A percentile compares a stretch with the other conserved stretches of the same genome.
Evolutionary conservation across 495 filamentous ascomycete species (phyloP).

Genomic region (Pseudevernia furfuracea): DNA sequence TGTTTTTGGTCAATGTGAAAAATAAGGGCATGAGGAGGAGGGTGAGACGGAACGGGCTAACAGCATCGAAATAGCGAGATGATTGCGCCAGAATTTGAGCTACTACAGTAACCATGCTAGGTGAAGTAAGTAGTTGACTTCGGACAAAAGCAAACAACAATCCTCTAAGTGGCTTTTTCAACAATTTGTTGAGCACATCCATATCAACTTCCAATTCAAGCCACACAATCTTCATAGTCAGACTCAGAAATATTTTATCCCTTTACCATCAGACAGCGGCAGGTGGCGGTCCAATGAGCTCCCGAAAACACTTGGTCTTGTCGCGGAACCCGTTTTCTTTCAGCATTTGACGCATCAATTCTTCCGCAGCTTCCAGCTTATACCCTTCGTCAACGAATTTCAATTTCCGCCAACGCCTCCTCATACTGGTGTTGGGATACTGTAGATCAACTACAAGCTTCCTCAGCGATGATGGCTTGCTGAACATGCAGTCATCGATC

Average conservation of each 20-base stretch:
- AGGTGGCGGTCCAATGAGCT: no score
- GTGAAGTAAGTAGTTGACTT: no score
- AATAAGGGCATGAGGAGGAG: no score
- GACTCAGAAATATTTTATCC: neutral
- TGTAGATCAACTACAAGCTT: neutral
- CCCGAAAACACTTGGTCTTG: no score
- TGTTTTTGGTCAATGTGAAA: no score
- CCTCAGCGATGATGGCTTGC: neutral
- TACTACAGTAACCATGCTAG: no score
- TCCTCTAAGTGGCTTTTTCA: neutral
- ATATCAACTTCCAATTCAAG: neutral
- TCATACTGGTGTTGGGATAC: neutral
- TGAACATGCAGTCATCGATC: neutral
- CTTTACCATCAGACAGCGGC: no score
- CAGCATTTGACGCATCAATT: neutral
- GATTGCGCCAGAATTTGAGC: no score
- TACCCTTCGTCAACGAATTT: neutral
- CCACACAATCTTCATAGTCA: no score
- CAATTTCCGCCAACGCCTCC: no score
- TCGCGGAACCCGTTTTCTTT: neutral
- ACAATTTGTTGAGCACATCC: neutral
- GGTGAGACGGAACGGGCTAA: no score
- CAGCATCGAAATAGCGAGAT: no score
- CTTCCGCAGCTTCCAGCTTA: neutral
- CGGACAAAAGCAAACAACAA: neutral